These are phyloP conservation scores for Starmerella floris DNA, from an alignment of 805 yeast species.

Conservation along the genomic window DNA sequence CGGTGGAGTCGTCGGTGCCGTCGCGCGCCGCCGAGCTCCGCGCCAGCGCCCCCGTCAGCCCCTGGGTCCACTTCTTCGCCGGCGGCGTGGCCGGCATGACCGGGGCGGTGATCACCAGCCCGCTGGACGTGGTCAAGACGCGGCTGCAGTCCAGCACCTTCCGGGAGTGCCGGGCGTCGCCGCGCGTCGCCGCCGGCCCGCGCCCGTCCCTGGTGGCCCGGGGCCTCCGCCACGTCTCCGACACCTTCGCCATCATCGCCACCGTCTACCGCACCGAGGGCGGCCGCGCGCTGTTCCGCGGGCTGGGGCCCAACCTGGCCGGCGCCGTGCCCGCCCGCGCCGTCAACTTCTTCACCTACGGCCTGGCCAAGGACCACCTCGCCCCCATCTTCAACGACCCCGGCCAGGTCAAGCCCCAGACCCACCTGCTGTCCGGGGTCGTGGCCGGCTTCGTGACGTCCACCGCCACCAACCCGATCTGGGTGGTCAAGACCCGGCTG, in stretches of 20 bases:
- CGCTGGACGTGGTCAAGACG: slow-evolving; percentile 92
- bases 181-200: neutral
- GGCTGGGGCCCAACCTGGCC: slow-evolving; percentile 89
- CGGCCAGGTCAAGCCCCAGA: slow-evolving; percentile 57
- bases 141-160: slow-evolving; percentile 84
- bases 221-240: slow-evolving; percentile 62
- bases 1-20: slow-evolving; percentile 9
- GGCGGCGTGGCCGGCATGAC: slow-evolving; percentile 85
- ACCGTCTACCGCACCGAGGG: slow-evolving; percentile 70
- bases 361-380: slow-evolving; percentile 75
- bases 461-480: slow-evolving; percentile 93
- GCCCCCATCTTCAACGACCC: slow-evolving; percentile 55
- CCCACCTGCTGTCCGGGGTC: slow-evolving; percentile 76
- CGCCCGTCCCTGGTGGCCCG: slow-evolving; percentile 23
- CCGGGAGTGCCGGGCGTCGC: slow-evolving; percentile 13
- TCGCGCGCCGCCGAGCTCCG: neutral
- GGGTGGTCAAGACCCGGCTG: slow-evolving; percentile 89
- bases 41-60: slow-evolving; percentile 26
- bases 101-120: slow-evolving; percentile 88
- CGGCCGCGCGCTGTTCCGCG: slow-evolving; percentile 72
- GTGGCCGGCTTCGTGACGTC: slow-evolving; percentile 89
- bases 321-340: slow-evolving; percentile 98
- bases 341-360: slow-evolving; percentile 90
- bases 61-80: slow-evolving; percentile 38
- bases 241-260: slow-evolving; percentile 60